Evolutionary conservation across 257 asterid species (phyloP), one percentile per base, ranked within the genome.

Genomic region (Paulownia fortunei): DNA sequence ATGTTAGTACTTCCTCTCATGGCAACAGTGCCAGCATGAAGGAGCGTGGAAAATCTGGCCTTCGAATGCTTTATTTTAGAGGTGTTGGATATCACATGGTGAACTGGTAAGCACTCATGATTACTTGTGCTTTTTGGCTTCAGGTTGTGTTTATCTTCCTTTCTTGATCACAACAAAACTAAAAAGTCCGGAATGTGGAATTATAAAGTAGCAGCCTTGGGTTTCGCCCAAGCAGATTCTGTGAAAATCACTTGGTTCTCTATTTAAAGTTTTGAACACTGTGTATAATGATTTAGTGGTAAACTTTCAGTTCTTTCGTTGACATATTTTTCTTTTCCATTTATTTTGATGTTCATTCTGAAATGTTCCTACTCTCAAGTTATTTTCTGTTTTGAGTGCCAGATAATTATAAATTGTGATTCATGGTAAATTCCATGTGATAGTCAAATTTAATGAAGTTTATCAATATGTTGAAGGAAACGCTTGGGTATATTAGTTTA

Each of bases 11-110:
- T 82, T 84, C 88, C 4, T 79, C 92, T 75, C 90, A 89, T 46
- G 90, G 78, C 39, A 83, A 78, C 83, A 91, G 86, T 74, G 79
- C 86, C 75, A 90, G 73, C 77, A 42, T 32, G 24, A 93, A 79
- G 81, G 95, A 91, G 52, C 99, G 91, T 30, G 97, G 94, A 72
- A 93, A 86, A 81, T 68, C 93, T 81, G 73, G 91, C 73, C 81
- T 85, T 23, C 88, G 94, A 63, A 88, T 88, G 85, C 96, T 95
- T 85, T 90, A 85, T 82, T 86, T 87, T 79, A 84, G 82, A 85
- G 98, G 96, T 54, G 85, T 89, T 72, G 97, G 91, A 59, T 95
- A 95, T 93, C 99, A 93, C 89, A 95, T 95, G 98, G 99, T 95
- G 77, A 95, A 95, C 89, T 93, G 99, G 99, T 95, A 67, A 81